phyloP scores from a whole-genome alignment of 2,329 filamentous ascomycete species.

The Periconia macrospinosa region DNA sequence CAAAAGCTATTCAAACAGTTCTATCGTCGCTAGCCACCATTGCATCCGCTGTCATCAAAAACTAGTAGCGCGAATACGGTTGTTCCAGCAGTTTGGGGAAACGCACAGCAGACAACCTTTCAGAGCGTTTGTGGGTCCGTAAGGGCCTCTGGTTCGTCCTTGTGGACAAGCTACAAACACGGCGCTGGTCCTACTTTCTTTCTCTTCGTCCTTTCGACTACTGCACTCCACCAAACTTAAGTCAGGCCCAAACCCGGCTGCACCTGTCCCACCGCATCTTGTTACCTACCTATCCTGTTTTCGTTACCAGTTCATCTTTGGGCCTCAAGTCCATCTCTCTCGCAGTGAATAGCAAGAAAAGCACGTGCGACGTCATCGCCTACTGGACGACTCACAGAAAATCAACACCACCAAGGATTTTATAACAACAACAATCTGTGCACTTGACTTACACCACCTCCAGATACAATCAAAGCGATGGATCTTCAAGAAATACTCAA shows the following conservation, averaged over 20 bases:
- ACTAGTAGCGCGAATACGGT: neutral
- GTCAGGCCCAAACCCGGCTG: slow-evolving; percentile 16
- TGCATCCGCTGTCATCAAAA: neutral
- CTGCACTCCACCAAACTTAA: slow-evolving; percentile 21
- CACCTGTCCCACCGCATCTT: slow-evolving; percentile 26
- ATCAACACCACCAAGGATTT: slow-evolving; percentile 19
- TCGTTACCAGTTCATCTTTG: too few relatives aligned
- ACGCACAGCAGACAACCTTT: slow-evolving; percentile 6
- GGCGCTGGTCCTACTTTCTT: slow-evolving; percentile 17
- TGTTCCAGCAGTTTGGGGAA: neutral
- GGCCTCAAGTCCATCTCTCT: slow-evolving; percentile 20
- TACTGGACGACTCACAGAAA: slow-evolving; percentile 4
- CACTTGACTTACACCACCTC: slow-evolving; percentile 9
- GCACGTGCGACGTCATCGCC: too few relatives aligned
- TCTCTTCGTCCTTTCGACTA: slow-evolving; percentile 19
- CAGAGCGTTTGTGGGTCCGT: neutral
- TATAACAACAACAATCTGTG: slow-evolving; percentile 14
- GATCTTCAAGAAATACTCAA: too few relatives aligned
- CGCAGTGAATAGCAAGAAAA: slow-evolving; percentile 8
- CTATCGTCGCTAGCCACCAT: neutral
- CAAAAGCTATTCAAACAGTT: neutral
- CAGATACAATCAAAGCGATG: too few relatives aligned
- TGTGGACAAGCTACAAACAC: slow-evolving; percentile 38
- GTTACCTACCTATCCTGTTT: slow-evolving; percentile 13
- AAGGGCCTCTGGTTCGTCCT: slow-evolving; percentile 16